phyloP scores from a whole-genome alignment of 805 yeast species.

The Metschnikowia amazonensis region DNA sequence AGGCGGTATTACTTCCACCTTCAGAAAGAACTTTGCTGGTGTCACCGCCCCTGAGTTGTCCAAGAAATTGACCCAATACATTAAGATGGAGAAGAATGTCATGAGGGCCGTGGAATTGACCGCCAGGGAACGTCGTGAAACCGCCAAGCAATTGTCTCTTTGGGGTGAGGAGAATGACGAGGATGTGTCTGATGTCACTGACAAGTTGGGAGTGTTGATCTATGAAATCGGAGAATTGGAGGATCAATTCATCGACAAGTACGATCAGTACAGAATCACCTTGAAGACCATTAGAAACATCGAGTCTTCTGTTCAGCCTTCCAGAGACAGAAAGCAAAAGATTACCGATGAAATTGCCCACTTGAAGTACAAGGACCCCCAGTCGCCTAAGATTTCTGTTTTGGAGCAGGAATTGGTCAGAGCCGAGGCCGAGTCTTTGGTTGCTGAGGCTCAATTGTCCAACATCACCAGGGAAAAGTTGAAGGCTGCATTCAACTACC shows the following conservation, averaged over 20 bases:
- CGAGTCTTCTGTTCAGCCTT: constrained; percentile 96
- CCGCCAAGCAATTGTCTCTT: constrained; percentile 91
- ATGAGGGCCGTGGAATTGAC: constrained; percentile 91
- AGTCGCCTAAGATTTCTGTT: constrained; percentile 90
- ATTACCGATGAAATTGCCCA: constrained; percentile 97
- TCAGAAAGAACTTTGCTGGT: constrained; percentile 85
- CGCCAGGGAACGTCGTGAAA: constrained; percentile 90
- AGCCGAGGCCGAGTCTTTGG: constrained; percentile 98
- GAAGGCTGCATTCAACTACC: constrained; percentile 96
- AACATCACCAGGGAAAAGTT: constrained; percentile 97
- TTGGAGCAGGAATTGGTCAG: constrained; percentile 98
- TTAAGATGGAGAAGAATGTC: constrained; percentile 94
- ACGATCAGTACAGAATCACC: constrained; percentile 96
- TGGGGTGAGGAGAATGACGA: constrained; percentile 99
- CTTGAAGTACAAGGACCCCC: constrained; percentile 97
- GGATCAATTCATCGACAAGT: constrained; percentile 96
- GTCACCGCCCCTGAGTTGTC: constrained; percentile 92
- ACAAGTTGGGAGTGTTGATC: constrained; percentile 91
- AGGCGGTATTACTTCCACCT: constrained; percentile 60
- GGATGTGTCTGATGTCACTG: constrained; percentile 95
- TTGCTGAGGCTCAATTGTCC: constrained; percentile 97
- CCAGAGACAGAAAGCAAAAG: constrained; percentile 96
- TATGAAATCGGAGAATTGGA: constrained; percentile 97
- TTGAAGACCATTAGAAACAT: constrained; percentile 92
- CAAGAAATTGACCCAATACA: constrained; percentile 83